phyloP scores from a whole-genome alignment of 352 stramenopile species.

The Phytophthora agathidicida region DNA sequence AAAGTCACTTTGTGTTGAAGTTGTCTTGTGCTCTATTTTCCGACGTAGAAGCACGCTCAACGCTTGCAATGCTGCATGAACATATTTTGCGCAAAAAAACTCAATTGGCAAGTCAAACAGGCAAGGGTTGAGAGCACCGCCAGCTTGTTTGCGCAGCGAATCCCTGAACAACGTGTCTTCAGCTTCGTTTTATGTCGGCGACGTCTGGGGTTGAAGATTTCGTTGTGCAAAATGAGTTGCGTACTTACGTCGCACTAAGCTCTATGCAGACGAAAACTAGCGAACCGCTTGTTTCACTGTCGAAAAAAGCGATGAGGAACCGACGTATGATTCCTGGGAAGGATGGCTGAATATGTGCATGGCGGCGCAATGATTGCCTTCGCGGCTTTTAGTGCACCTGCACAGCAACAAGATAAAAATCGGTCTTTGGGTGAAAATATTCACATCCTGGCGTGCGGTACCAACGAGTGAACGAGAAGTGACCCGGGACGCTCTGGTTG shows the following conservation, averaged over 20 bases:
- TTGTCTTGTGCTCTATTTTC: conserved; percentile 24
- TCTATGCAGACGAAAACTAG: neutral
- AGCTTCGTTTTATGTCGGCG: conserved; percentile 2
- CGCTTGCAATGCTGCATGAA: neutral
- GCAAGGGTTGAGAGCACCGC: no score
- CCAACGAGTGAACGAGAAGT: neutral
- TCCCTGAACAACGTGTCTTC: neutral
- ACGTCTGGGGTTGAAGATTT: conserved; percentile 9
- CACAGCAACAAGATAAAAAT: conserved; percentile 29
- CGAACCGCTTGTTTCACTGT: neutral
- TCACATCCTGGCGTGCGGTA: conserved; percentile 20
- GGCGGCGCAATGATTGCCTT: neutral
- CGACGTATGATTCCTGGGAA: conserved; percentile 14
- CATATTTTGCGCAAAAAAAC: conserved; percentile 19
- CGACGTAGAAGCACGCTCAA: neutral
- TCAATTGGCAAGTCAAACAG: neutral
- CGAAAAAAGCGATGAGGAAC: conserved; percentile 2
- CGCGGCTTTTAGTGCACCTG: conserved; percentile 12
- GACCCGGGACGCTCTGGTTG: neutral
- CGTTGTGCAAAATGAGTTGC: neutral
- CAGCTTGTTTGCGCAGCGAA: conserved; percentile 5
- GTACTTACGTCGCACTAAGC: no score
- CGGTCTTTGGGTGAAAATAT: conserved; percentile 9
- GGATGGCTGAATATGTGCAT: neutral
- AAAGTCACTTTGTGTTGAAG: conserved; percentile 32